Evolutionary conservation across 352 stramenopile species (phyloP).

Genomic region (Phytopythium chamaehyphon): DNA sequence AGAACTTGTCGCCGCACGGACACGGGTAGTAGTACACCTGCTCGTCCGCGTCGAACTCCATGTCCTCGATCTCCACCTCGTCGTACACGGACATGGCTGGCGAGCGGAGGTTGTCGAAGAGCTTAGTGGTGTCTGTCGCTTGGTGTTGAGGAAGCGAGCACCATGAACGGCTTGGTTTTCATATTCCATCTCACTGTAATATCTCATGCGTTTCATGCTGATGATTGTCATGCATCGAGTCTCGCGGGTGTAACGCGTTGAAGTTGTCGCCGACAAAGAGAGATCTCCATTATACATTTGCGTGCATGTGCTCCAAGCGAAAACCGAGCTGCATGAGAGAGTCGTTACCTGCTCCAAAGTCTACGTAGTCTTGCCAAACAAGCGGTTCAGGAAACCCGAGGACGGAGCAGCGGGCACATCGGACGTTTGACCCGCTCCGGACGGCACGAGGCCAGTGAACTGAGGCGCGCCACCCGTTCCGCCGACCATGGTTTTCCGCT

Average conservation of each 20-base stretch:
- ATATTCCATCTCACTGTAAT: no score
- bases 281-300: constrained; percentile 1
- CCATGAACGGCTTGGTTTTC: no score
- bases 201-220: neutral
- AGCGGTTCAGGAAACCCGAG: constrained; percentile 44
- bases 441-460: constrained; percentile 4
- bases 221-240: neutral
- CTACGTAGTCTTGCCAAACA: constrained; percentile 51
- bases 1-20: constrained; percentile 95
- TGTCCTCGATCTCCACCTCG: constrained; percentile 98
- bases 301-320: no score
- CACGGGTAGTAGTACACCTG: constrained; percentile 97
- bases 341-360: neutral
- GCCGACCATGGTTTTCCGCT: constrained; percentile 46
- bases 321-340: no score
- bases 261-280: neutral
- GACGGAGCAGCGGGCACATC: constrained; percentile 13
- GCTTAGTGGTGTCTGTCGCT: no score
- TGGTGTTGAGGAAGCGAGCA: no score
- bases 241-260: neutral
- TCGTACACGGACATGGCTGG: constrained; percentile 94
- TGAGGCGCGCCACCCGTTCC: constrained; percentile 6
- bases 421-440: neutral
- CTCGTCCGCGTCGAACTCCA: constrained; percentile 94
- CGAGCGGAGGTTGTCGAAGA: no score